Percentiles rank a stretch among this genome's conserved stretches.
Conservation (phyloP, 163 green algal genomes). For the Scenedesmus sp. region DNA sequence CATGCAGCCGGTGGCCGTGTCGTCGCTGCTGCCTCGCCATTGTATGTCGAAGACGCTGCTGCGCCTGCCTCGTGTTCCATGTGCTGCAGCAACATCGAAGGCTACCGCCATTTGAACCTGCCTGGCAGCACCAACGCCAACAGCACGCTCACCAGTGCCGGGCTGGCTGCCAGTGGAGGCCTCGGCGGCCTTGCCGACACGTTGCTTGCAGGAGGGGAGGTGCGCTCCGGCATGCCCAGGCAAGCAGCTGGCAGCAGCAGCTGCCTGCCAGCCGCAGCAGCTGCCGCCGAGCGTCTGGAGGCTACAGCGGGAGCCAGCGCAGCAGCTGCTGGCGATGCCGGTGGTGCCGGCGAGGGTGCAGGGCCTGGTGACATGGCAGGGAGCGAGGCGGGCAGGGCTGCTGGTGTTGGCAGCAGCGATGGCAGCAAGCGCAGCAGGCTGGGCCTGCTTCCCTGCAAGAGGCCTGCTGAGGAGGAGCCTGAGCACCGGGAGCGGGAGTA, state of each 20-base stretch:
- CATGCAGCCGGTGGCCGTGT: neutral
- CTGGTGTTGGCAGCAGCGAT: neutral
- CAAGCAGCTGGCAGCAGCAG: slow-evolving; percentile 37
- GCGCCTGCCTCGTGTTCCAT: neutral
- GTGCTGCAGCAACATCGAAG: neutral
- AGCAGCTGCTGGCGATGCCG: neutral
- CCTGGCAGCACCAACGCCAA: neutral
- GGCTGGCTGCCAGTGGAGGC: neutral
- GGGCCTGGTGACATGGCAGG: neutral
- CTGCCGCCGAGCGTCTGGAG: neutral
- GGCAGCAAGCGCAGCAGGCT: slow-evolving; percentile 7
- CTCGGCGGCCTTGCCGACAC: neutral
- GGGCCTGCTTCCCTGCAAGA: neutral
- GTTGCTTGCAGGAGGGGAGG: neutral
- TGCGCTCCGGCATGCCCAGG: neutral
- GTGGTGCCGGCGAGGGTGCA: neutral
- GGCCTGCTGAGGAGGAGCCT: neutral
- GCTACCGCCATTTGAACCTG: neutral
- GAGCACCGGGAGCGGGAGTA: neutral
- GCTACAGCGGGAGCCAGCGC: neutral
- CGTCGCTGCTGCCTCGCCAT: neutral
- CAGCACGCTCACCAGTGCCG: neutral
- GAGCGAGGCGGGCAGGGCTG: neutral
- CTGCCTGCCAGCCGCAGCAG: slow-evolving; percentile 12
- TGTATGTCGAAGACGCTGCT: neutral